Evolutionary conservation across 202 grass and related monocot genomes (phyloP).

Genomic region (Setaria viridis): DNA sequence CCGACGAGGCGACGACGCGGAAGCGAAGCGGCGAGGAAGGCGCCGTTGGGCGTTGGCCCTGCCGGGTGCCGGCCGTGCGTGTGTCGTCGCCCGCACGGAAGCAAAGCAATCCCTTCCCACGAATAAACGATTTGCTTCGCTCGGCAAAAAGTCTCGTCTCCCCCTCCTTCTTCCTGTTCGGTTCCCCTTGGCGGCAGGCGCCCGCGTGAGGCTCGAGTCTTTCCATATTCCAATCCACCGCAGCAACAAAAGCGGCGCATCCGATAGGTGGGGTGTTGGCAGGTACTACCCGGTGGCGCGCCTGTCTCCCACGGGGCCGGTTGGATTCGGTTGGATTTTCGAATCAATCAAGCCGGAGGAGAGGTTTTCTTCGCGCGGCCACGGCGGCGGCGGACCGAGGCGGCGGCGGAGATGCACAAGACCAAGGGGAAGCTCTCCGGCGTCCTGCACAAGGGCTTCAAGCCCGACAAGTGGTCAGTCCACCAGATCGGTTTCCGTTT

Average conservation of each 20-base stretch:
- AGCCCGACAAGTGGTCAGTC: constrained; percentile 87
- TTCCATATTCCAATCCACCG: constrained; percentile 49
- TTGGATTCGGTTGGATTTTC: constrained; percentile 7
- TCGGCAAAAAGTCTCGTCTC: constrained; percentile 28
- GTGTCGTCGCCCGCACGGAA: constrained; percentile 26
- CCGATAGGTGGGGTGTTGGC: background rate
- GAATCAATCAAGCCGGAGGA: constrained; percentile 35
- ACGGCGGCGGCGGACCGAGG: background rate
- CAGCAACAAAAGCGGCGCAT: constrained; percentile 1
- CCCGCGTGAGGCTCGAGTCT: background rate
- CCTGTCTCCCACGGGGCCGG: background rate
- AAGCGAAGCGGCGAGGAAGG: constrained; percentile 42
- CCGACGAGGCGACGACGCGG: constrained; percentile 7
- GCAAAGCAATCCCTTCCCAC: background rate
- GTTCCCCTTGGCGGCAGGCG: constrained; percentile 46
- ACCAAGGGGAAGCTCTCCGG: constrained; percentile 74
- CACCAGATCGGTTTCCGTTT: background rate
- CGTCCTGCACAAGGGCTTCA: constrained; percentile 93
- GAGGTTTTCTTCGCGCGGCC: background rate
- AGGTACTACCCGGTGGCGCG: background rate
- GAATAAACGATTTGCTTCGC: constrained; percentile 8
- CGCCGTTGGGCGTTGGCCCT: background rate
- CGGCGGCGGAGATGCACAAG: constrained; percentile 53
- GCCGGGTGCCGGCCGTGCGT: background rate
- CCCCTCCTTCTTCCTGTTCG: constrained; percentile 20